Percentiles rank a stretch among this genome's conserved stretches.
Conservation (phyloP, 495 filamentous ascomycete genomes). For the Aspergillus taichungensis region DNA sequence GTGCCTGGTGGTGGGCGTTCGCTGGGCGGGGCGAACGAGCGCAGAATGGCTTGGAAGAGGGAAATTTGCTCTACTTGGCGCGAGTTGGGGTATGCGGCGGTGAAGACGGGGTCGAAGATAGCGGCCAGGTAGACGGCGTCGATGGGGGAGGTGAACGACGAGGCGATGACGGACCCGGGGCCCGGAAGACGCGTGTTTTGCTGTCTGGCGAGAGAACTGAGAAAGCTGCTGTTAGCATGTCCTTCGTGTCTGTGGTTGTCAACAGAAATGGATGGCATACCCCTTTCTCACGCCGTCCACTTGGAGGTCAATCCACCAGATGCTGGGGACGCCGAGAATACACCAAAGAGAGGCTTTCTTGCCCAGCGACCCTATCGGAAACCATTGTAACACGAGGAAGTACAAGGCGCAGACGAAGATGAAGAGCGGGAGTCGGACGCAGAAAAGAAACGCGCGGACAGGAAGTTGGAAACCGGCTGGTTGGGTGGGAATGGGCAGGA, state of each 20-base stretch:
- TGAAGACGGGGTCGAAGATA: slow-evolving; percentile 94
- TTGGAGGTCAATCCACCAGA: slow-evolving; percentile 97
- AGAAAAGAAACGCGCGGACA: slow-evolving; percentile 62
- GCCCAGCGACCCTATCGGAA: slow-evolving; percentile 68
- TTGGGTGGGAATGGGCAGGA: slow-evolving; percentile 66
- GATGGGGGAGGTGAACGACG: slow-evolving; percentile 83
- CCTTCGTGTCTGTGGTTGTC: no score
- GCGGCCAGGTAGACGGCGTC: slow-evolving; percentile 93
- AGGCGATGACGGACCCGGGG: slow-evolving; percentile 71
- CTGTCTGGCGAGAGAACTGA: slow-evolving; percentile 48
- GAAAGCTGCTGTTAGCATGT: neutral
- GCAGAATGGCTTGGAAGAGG: slow-evolving; percentile 62
- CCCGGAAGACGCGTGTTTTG: slow-evolving; percentile 65
- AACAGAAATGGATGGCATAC: slow-evolving; percentile 22
- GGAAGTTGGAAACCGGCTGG: slow-evolving; percentile 51
- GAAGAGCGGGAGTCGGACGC: slow-evolving; percentile 72
- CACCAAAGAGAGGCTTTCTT: slow-evolving; percentile 84
- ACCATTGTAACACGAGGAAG: slow-evolving; percentile 75
- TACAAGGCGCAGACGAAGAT: slow-evolving; percentile 57
- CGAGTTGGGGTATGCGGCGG: slow-evolving; percentile 64
- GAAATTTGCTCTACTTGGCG: slow-evolving; percentile 66
- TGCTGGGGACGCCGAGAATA: slow-evolving; percentile 73
- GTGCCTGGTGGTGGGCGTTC: slow-evolving; percentile 38
- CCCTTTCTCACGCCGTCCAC: slow-evolving; percentile 93
- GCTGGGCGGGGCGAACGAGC: slow-evolving; percentile 57